phyloP scores from a whole-genome alignment of 1,284 basidiomycete genomes.

The Ustilago trichophora region DNA sequence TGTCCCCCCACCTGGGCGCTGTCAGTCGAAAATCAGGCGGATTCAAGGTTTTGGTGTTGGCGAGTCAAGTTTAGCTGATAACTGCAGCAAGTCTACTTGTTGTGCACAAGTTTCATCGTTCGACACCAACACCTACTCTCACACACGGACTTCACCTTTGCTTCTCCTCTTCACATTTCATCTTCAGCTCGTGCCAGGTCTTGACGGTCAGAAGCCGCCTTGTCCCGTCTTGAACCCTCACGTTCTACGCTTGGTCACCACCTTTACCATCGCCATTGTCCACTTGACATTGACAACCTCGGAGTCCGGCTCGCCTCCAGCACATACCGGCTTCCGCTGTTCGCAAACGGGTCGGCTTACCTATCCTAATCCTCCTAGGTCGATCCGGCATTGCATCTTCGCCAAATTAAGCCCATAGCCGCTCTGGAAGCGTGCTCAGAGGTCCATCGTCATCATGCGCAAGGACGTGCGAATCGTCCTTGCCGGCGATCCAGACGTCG shows the following conservation, averaged over 20 bases:
- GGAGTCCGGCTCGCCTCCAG: too few relatives aligned
- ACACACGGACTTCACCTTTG: neutral
- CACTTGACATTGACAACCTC: too few relatives aligned
- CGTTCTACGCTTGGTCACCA: too few relatives aligned
- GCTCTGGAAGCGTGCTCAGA: slow-evolving; percentile 21
- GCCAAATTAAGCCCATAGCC: slow-evolving; percentile 5
- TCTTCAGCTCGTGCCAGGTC: neutral
- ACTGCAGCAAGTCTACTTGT: neutral
- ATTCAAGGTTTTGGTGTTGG: neutral
- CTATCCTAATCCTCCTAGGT: too few relatives aligned
- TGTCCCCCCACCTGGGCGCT: too few relatives aligned
- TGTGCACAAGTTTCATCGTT: neutral
- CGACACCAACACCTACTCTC: neutral
- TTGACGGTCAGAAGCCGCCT: neutral
- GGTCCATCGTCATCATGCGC: slow-evolving; percentile 71
- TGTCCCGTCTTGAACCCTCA: neutral
- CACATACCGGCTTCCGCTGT: too few relatives aligned
- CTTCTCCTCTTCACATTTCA: neutral
- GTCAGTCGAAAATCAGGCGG: too few relatives aligned
- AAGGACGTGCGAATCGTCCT: slow-evolving; percentile 90
- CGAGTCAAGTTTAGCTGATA: neutral
- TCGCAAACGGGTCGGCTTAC: too few relatives aligned
- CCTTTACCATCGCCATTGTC: too few relatives aligned
- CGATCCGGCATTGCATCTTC: too few relatives aligned
- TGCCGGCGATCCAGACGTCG: slow-evolving; percentile 83